A percentile compares a stretch with the other conserved stretches of the same genome.
phyloP scores from a whole-genome alignment of 2,329 filamentous ascomycete species.

The Westerdykella aurantiaca region DNA sequence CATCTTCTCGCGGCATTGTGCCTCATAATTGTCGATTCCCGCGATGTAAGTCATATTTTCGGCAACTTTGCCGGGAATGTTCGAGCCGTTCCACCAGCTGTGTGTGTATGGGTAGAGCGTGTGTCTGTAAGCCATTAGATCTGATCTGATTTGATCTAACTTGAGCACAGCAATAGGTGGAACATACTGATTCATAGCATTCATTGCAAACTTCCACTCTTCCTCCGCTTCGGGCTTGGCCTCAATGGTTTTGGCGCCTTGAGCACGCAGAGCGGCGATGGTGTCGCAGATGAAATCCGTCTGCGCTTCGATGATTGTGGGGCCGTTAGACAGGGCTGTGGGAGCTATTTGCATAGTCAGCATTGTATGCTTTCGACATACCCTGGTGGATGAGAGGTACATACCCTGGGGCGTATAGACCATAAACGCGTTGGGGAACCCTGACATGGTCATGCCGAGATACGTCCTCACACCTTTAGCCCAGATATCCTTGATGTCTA shows the following conservation, averaged over 20 bases:
- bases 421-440: conserved; percentile 36
- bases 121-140: conserved; percentile 8
- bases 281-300: conserved; percentile 37
- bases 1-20: conserved; percentile 14
- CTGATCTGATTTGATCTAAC: too few relatives aligned
- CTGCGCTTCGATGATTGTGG: conserved; percentile 39
- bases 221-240: conserved; percentile 35
- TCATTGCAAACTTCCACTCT: conserved; percentile 35
- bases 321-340: conserved; percentile 42
- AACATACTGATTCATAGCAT: conserved; percentile 21
- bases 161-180: background rate
- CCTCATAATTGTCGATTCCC: conserved; percentile 24
- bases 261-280: conserved; percentile 26
- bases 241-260: conserved; percentile 31
- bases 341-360: conserved; percentile 22
- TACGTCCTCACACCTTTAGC: conserved; percentile 34
- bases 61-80: conserved; percentile 39
- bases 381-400: background rate
- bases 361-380: background rate
- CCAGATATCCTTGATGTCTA: conserved; percentile 35
- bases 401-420: conserved; percentile 39
- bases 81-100: conserved; percentile 40
- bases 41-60: conserved; percentile 38
- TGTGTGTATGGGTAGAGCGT: conserved; percentile 36
- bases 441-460: conserved; percentile 37